These are phyloP conservation scores for Podaxis sp. DNA, from an alignment of 768 basidiomycete species.

Conservation along the genomic window DNA sequence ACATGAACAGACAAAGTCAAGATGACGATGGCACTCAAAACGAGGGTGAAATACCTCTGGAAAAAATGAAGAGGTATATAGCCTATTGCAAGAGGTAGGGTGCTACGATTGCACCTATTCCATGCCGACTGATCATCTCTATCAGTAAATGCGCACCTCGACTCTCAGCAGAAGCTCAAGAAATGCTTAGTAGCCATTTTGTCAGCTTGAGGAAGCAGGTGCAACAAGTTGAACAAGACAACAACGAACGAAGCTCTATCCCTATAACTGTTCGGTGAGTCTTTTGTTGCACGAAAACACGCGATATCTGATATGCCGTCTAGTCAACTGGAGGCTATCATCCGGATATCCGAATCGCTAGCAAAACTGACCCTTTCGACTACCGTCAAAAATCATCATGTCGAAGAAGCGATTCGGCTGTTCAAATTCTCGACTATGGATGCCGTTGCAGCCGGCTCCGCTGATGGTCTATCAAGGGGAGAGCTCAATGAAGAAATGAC, in stretches of 20 bases:
- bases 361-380: constrained; percentile 92
- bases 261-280: constrained; percentile 95
- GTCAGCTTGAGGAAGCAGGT: constrained; percentile 91
- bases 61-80: constrained; percentile 98
- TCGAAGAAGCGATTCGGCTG: constrained; percentile 95
- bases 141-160: constrained; percentile 93
- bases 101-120: neutral
- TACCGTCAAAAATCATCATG: constrained; percentile 87
- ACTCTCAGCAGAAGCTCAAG: constrained; percentile 88
- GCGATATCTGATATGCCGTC: constrained; percentile 4
- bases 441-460: constrained; percentile 91
- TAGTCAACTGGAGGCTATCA: constrained; percentile 95
- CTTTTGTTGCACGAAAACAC: neutral
- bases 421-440: constrained; percentile 99
- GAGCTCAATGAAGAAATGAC: constrained; percentile 93
- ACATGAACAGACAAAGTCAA: constrained; percentile 88
- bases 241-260: constrained; percentile 96
- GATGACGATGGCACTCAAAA: constrained; percentile 61
- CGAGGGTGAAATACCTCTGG: constrained; percentile 89
- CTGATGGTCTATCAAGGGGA: constrained; percentile 88
- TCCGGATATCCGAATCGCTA: constrained; percentile 95
- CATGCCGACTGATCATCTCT: neutral
- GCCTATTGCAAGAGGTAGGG: constrained; percentile 89
- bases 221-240: constrained; percentile 93
- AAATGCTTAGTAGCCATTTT: constrained; percentile 95